Evolutionary conservation across 1,139 yeast species (phyloP).

Genomic region (Yamadazyma blattariae): DNA sequence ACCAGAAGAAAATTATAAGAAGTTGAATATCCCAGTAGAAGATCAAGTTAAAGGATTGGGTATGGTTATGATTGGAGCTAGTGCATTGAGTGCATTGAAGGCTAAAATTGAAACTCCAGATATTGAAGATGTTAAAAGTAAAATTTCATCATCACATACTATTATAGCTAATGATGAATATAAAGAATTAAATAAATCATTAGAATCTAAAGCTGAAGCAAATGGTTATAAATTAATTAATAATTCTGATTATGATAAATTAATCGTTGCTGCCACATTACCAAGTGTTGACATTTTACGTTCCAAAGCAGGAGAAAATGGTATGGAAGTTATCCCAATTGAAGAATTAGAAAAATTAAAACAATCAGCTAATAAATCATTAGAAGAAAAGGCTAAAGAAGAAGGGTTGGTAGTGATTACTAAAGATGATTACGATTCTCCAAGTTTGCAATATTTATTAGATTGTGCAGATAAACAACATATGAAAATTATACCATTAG

Average conservation of each 20-base stretch:
- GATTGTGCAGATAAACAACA: conserved; percentile 17
- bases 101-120: conserved; percentile 22
- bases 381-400: conserved; percentile 20
- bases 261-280: conserved; percentile 33
- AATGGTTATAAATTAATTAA: conserved; percentile 21
- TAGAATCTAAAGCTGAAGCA: conserved; percentile 24
- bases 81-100: conserved; percentile 16
- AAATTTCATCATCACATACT: conserved; percentile 17
- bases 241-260: conserved; percentile 27
- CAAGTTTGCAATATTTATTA: conserved; percentile 22
- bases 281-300: conserved; percentile 34
- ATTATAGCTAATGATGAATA: conserved; percentile 12
- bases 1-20: conserved; percentile 13
- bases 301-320: conserved; percentile 25
- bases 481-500: conserved; percentile 18
- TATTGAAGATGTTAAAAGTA: conserved; percentile 22
- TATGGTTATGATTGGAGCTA: conserved; percentile 17
- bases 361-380: conserved; percentile 13
- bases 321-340: conserved; percentile 24
- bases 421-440: conserved; percentile 19
- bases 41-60: conserved; percentile 11
- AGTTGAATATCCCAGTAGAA: conserved; percentile 14
- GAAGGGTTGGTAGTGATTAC: conserved; percentile 26
- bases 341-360: conserved; percentile 23
- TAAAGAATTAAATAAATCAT: conserved; percentile 12